Evolutionary conservation across 257 asterid species (phyloP).

Genomic region (Anisodus tanguticus): DNA sequence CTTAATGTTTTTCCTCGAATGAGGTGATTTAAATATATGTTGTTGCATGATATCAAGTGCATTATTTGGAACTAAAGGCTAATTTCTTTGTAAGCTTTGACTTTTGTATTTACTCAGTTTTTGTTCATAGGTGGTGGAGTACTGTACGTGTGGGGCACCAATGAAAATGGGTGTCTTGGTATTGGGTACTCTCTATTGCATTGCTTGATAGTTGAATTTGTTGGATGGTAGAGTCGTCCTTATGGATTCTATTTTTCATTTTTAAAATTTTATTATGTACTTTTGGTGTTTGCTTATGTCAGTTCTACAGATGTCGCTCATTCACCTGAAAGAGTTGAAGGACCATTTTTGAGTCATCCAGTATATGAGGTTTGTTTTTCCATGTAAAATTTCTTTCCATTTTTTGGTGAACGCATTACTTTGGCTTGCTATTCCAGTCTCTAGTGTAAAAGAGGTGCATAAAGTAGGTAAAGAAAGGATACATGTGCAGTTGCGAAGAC

Average conservation of each 20-base stretch:
- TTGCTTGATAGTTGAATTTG: conserved; percentile 26
- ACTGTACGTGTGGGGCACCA: conserved; percentile 91
- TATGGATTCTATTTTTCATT: conserved; percentile 20
- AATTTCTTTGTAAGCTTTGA: conserved; percentile 21
- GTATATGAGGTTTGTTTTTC: conserved; percentile 69
- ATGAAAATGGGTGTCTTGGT: conserved; percentile 97
- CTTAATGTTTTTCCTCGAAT: background rate
- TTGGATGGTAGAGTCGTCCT: conserved; percentile 24
- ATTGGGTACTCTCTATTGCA: conserved; percentile 63
- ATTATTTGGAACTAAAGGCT: background rate
- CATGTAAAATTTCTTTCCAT: background rate
- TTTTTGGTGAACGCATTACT: background rate
- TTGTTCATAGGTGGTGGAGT: conserved; percentile 74
- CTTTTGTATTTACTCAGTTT: conserved; percentile 31
- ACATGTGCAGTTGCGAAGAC: conserved; percentile 6
- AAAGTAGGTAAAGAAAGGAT: conserved; percentile 29
- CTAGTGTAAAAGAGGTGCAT: conserved; percentile 9
- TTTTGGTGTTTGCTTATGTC: conserved; percentile 34
- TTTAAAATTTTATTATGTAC: conserved; percentile 11
- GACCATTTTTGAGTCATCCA: conserved; percentile 65
- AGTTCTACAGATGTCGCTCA: conserved; percentile 69
- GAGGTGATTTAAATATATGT: background rate
- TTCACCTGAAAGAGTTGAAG: conserved; percentile 89
- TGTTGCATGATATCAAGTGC: conserved; percentile 19
- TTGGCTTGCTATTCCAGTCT: background rate